A percentile compares a stretch with the other conserved stretches of the same genome.
phyloP scores from a whole-genome alignment of 2,329 filamentous ascomycete genomes.

The Ophiostoma ulmi region DNA sequence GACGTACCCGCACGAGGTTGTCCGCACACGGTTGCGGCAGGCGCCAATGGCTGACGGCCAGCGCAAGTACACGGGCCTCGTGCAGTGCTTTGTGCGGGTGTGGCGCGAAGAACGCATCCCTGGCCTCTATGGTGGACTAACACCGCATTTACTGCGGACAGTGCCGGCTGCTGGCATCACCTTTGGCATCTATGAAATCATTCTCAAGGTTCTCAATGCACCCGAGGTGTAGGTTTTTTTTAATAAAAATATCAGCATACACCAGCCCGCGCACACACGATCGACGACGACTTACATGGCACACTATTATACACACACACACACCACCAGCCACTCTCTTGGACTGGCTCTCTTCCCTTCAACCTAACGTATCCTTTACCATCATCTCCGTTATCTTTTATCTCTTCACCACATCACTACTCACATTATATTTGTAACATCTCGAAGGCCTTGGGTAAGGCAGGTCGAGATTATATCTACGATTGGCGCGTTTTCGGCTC shows the following conservation, averaged over 20 bases:
- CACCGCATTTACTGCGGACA: constrained; percentile 83
- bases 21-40: constrained; percentile 77
- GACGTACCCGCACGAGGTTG: constrained; percentile 91
- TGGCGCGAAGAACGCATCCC: constrained; percentile 84
- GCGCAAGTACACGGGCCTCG: constrained; percentile 80
- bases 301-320: background rate
- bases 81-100: constrained; percentile 83
- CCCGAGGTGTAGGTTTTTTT: constrained; percentile 16
- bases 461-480: background rate
- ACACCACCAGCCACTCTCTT: background rate
- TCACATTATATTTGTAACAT: background rate
- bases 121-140: constrained; percentile 83
- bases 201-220: constrained; percentile 27
- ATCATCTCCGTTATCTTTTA: background rate
- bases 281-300: constrained; percentile 14
- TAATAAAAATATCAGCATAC: too few species aligned
- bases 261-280: background rate
- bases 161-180: constrained; percentile 93
- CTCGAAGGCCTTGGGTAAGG: background rate
- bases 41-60: constrained; percentile 67
- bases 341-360: background rate
- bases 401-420: background rate
- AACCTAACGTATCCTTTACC: background rate
- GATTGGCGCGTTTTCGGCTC: background rate
- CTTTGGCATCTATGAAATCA: constrained; percentile 75